These are phyloP conservation scores for Hypomontagnella submonticulosa DNA, from an alignment of 495 filamentous ascomycete species.

Conservation along the genomic window DNA sequence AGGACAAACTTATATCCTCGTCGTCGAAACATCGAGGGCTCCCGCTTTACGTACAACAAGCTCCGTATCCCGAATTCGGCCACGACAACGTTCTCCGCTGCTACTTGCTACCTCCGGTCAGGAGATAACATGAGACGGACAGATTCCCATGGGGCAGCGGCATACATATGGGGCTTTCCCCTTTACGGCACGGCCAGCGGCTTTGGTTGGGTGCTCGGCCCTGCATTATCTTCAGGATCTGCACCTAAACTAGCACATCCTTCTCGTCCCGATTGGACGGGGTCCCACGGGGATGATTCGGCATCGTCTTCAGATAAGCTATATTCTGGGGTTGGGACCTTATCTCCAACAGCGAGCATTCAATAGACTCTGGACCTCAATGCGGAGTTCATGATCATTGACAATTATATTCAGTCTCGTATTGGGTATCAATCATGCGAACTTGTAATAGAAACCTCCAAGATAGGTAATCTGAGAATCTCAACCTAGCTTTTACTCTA, in stretches of 20 bases:
- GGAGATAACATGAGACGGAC: conserved; percentile 40
- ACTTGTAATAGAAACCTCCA: too few relatives aligned
- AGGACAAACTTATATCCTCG: conserved; percentile 14
- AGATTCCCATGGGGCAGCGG: conserved; percentile 17
- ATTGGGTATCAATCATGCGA: too few relatives aligned
- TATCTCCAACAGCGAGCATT: conserved; percentile 11
- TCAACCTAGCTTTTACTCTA: too few relatives aligned
- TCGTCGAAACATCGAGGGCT: conserved; percentile 1
- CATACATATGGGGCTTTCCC: conserved; percentile 28
- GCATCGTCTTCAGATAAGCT: conserved; percentile 38
- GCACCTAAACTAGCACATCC: conserved; percentile 19
- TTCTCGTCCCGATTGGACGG: conserved; percentile 30
- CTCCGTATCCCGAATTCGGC: conserved; percentile 40
- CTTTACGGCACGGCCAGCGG: conserved; percentile 31
- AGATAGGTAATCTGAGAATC: too few relatives aligned
- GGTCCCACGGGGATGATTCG: conserved; percentile 40
- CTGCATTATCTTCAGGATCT: conserved; percentile 40
- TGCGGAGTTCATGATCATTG: conserved; percentile 15
- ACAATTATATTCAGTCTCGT: not conserved
- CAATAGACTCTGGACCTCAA: conserved; percentile 17
- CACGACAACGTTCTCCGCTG: conserved; percentile 19
- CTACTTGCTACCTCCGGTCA: conserved; percentile 37
- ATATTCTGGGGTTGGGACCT: conserved; percentile 25
- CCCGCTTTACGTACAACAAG: not conserved
- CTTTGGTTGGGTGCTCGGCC: conserved; percentile 35